phyloP scores from a whole-genome alignment of 495 filamentous ascomycete species.

The Neurospora hispaniola region DNA sequence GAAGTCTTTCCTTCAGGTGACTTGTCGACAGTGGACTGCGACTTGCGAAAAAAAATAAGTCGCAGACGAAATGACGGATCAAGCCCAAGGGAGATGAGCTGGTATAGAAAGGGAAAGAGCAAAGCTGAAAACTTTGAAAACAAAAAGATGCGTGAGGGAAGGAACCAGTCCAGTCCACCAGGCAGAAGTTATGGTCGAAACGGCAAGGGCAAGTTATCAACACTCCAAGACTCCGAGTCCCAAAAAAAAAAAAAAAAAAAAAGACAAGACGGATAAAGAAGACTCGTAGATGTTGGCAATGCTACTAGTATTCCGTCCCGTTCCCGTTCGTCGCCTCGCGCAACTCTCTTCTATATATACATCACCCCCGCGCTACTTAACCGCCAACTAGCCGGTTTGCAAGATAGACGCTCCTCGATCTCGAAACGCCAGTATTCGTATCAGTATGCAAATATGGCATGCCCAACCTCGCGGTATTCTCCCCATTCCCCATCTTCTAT shows the following conservation, averaged over 20 bases:
- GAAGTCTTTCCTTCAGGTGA: neutral
- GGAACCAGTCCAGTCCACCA: neutral
- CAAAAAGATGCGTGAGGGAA: neutral
- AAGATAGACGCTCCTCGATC: neutral
- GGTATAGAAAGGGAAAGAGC: neutral
- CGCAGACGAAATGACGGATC: neutral
- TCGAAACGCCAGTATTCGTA: neutral
- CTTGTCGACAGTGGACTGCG: neutral
- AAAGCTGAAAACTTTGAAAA: neutral
- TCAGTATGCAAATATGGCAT: neutral
- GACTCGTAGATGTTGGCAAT: neutral
- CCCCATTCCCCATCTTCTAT: neutral
- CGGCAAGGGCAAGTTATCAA: neutral
- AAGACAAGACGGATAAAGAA: neutral
- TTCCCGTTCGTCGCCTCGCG: neutral
- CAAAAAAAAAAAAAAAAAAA: too few species aligned
- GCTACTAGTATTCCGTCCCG: neutral
- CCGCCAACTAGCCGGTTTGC: constrained; percentile 4
- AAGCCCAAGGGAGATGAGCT: neutral
- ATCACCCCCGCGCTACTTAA: neutral
- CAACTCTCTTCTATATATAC: neutral
- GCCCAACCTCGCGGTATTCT: neutral
- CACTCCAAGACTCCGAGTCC: neutral
- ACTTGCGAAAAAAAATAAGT: neutral
- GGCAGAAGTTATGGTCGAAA: neutral